These are phyloP conservation scores for Barnettozyma californica DNA, from an alignment of 805 yeast species.

Conservation along the genomic window DNA sequence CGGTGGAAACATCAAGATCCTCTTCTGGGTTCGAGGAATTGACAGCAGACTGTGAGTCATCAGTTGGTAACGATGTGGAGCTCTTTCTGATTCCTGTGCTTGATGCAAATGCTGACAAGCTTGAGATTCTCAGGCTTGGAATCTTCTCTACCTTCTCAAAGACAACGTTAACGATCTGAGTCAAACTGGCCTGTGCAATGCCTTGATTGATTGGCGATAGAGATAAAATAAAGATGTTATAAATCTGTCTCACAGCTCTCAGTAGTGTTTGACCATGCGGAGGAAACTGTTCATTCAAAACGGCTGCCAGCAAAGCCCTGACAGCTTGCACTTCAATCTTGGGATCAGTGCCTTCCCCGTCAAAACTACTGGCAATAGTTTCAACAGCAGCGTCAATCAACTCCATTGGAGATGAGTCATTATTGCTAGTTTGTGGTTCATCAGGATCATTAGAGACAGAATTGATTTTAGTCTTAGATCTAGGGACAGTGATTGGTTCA, in stretches of 20 bases:
- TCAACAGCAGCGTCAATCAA: slow-evolving; percentile 79
- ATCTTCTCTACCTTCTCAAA: slow-evolving; percentile 63
- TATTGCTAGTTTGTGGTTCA: slow-evolving; percentile 6
- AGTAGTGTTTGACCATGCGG: slow-evolving; percentile 87
- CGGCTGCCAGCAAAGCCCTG: slow-evolving; percentile 85
- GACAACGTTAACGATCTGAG: slow-evolving; percentile 82
- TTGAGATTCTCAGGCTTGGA: slow-evolving; percentile 10
- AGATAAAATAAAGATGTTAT: slow-evolving; percentile 85
- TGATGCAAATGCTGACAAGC: slow-evolving; percentile 5
- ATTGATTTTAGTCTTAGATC: slow-evolving; percentile 32
- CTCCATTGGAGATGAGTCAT: slow-evolving; percentile 44
- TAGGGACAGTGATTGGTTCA: slow-evolving; percentile 48
- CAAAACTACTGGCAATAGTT: slow-evolving; percentile 78
- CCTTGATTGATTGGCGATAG: slow-evolving; percentile 80
- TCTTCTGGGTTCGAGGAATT: slow-evolving; percentile 5
- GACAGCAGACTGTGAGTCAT: slow-evolving; percentile 1
- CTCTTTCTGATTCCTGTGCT: slow-evolving; percentile 13
- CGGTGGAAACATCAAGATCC: slow-evolving; percentile 8
- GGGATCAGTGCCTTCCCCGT: slow-evolving; percentile 89
- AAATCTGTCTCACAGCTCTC: slow-evolving; percentile 89
- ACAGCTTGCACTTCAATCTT: slow-evolving; percentile 88
- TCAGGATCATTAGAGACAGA: slow-evolving; percentile 16
- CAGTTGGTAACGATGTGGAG: slow-evolving; percentile 12
- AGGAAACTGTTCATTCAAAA: slow-evolving; percentile 71
- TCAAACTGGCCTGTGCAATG: slow-evolving; percentile 90